Evolutionary conservation across 179 eudicot species (phyloP), one percentile per base, ranked within the genome.

Genomic region (Actinidia chinensis): DNA sequence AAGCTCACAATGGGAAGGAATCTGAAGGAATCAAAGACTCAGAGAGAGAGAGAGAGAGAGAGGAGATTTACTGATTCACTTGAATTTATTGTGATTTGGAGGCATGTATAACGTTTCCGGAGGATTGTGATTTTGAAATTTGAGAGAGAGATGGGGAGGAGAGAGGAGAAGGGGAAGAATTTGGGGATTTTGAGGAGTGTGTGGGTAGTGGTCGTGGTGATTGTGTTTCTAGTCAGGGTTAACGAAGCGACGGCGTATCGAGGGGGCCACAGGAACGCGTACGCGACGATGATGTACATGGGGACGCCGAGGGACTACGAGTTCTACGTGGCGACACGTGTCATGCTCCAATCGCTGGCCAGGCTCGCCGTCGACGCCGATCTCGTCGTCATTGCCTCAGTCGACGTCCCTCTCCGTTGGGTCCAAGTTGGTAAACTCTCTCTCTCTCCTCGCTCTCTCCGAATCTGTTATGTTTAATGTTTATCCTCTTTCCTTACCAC

Each of bases 241-340:
- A 23, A 28, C n/a, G 75, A 23, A 74, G 60, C 68, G 60, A 13
- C 77, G 48, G 58, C 68, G 76, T 12, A 40, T 54, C 25, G 68
- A 22, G 52, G 55, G 33, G 79, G 56, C 78, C 75, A 80, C 74
- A 82, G 75, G 79, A 92, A 93, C 71, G 98, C 98, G 1, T 93
- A 93, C 61, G 98, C 95, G 18, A 82, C 98, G 76, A 94, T 90
- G 97, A 95, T 95, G 97, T 95, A 95, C 79, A 92, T 93, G 98
- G 99, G 99, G 42, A 95, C 99, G n/a, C 99, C 98, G 3, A 86
- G 99, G 46, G 99, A 95, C 84, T 94, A 92, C 79, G 99, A 95
- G 87, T 95, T 89, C 81, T 95, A 93, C 75, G 84, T 94, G 6
- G 99, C 97, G 54, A 87, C 91, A 44, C 96, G 99, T 77, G 99